Conservation (phyloP, 805 yeast genomes). For the Lipomyces yamadae region DNA sequence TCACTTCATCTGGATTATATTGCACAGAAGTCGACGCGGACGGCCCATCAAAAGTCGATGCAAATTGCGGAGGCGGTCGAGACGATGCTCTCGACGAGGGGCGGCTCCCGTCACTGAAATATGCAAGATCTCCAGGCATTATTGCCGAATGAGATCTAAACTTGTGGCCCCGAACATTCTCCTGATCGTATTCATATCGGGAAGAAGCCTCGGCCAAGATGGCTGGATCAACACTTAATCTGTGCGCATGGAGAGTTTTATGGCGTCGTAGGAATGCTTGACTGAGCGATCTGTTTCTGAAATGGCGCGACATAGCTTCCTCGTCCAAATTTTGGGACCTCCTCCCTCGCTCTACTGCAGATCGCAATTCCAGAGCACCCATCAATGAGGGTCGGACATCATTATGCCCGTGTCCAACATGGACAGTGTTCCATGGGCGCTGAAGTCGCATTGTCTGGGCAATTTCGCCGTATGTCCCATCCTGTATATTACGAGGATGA, state of each 20-base stretch:
- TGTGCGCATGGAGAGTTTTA: conserved; percentile 8
- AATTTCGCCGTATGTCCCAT: conserved; percentile 7
- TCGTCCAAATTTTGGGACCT: conserved; percentile 11
- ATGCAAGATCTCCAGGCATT: conserved; percentile 7
- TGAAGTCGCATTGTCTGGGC: conserved; percentile 12
- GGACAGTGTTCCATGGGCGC: conserved; percentile 3
- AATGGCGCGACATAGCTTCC: conserved; percentile 9
- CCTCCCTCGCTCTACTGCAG: conserved; percentile 37
- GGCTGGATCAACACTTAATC: background rate
- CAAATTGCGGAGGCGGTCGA: background rate
- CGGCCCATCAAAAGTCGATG: background rate
- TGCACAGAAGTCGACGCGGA: background rate
- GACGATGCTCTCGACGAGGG: background rate
- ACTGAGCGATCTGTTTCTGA: conserved; percentile 22
- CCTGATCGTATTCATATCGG: background rate
- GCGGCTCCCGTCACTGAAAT: conserved; percentile 17
- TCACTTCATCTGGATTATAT: background rate
- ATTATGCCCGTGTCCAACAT: conserved; percentile 1
- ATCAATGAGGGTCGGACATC: conserved; percentile 47
- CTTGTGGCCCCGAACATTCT: conserved; percentile 3
- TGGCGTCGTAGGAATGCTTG: conserved; percentile 15
- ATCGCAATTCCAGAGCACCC: conserved; percentile 49
- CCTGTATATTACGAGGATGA: conserved; percentile 12
- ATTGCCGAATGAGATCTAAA: conserved; percentile 1
- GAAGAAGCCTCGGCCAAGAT: background rate